These are phyloP conservation scores for Epichloe baconii DNA, from an alignment of 2,329 filamentous ascomycete genomes.

Conservation along the genomic window DNA sequence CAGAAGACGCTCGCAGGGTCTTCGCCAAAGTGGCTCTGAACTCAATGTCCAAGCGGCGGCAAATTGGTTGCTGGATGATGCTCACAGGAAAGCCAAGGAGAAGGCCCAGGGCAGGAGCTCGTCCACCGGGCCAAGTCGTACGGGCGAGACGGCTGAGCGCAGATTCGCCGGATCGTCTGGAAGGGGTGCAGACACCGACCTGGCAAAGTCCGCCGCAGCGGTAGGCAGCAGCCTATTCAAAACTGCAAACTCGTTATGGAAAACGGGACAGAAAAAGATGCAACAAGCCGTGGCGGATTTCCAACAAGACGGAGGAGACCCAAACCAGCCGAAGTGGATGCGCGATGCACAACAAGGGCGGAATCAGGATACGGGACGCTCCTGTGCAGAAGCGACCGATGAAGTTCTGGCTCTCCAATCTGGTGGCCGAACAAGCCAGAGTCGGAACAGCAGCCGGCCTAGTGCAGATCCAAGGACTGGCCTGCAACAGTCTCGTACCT, in stretches of 20 bases:
- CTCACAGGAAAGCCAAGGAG: conserved; percentile 69
- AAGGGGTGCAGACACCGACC: conserved; percentile 51
- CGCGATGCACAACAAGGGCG: conserved; percentile 49
- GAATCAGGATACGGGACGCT: conserved; percentile 17
- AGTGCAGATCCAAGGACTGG: conserved; percentile 14
- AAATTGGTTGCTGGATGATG: conserved; percentile 80
- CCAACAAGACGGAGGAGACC: conserved; percentile 49
- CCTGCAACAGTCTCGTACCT: conserved; percentile 30
- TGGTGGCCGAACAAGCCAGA: conserved; percentile 40
- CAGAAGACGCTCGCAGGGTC: conserved; percentile 70
- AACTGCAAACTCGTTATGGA: conserved; percentile 91
- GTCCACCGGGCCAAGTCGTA: conserved; percentile 7
- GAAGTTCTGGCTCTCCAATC: conserved; percentile 72
- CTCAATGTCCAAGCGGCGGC: conserved; percentile 76
- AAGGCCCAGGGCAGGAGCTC: conserved; percentile 45
- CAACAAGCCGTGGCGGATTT: conserved; percentile 88
- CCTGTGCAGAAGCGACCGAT: conserved; percentile 39
- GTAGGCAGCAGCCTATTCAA: conserved; percentile 80
- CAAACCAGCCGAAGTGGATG: conserved; percentile 92
- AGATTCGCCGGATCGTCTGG: conserved; percentile 33
- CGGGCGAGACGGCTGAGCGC: conserved; percentile 1
- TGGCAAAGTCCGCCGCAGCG: conserved; percentile 69
- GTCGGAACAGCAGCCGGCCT: conserved; percentile 14
- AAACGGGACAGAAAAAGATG: conserved; percentile 81
- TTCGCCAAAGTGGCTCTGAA: conserved; percentile 68